Conservation (phyloP, 2,329 filamentous ascomycete genomes). For the Diaporthe sp. region DNA sequence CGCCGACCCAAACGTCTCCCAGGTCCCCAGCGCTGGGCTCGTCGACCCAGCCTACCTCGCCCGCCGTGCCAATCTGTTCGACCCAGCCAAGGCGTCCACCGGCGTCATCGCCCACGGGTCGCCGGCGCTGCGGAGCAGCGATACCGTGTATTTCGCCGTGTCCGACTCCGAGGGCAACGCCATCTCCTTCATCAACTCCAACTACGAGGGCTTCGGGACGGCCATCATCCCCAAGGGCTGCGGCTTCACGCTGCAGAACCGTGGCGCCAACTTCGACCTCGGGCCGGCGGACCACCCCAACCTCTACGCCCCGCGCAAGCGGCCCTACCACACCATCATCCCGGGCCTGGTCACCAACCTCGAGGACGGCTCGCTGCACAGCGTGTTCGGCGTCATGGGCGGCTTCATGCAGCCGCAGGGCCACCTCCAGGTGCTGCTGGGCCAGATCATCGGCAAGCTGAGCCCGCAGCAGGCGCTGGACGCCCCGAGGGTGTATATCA, state of each 20-base stretch:
- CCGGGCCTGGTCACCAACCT: constrained; percentile 88
- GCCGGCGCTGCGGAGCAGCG: constrained; percentile 85
- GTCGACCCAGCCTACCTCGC: constrained; percentile 82
- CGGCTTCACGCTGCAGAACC: constrained; percentile 95
- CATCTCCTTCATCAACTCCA: constrained; percentile 96
- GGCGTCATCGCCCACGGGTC: constrained; percentile 78
- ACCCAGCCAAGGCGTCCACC: constrained; percentile 71
- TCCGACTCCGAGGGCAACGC: constrained; percentile 88
- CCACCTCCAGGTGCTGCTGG: constrained; percentile 92
- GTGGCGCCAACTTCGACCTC: constrained; percentile 88
- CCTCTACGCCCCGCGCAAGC: constrained; percentile 81
- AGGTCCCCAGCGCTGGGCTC: constrained; percentile 78
- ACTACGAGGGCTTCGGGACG: constrained; percentile 91
- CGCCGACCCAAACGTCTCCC: constrained; percentile 80
- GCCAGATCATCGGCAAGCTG: constrained; percentile 85
- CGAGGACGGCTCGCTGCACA: constrained; percentile 80
- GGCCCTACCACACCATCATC: constrained; percentile 98
- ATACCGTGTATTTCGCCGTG: constrained; percentile 94
- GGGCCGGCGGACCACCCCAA: constrained; percentile 78
- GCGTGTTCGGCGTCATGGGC: constrained; percentile 96
- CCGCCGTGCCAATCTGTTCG: constrained; percentile 72
- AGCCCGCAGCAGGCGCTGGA: constrained; percentile 91
- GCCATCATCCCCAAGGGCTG: constrained; percentile 86
- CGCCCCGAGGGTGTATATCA: constrained; percentile 90
- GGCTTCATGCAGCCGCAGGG: constrained; percentile 99